Conservation (phyloP, 1,139 yeast genomes). For the Taphrina wiesneri region DNA sequence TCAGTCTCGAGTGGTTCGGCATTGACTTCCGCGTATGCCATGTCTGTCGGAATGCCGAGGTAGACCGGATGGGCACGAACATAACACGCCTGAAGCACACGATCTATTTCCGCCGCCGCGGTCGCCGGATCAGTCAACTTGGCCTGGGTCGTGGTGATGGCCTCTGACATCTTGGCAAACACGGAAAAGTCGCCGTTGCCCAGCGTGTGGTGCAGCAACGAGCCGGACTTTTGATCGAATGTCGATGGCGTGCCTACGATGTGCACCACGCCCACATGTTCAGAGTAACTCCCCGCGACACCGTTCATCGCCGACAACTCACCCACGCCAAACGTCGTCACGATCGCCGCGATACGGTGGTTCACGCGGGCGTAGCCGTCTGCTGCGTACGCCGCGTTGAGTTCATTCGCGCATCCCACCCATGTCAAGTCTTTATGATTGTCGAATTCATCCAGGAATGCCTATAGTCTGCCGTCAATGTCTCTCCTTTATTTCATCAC, state of each 20-base stretch:
- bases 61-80: constrained; percentile 74
- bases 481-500: neutral
- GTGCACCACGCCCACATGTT: constrained; percentile 74
- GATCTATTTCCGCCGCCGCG: constrained; percentile 64
- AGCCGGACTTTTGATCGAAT: constrained; percentile 48
- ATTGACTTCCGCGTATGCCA: constrained; percentile 55
- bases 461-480: neutral
- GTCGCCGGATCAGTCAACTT: constrained; percentile 54
- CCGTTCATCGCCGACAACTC: constrained; percentile 76
- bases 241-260: constrained; percentile 76
- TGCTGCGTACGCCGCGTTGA: constrained; percentile 72
- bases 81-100: constrained; percentile 59
- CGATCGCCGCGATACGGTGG: constrained; percentile 37
- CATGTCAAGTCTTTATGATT: constrained; percentile 51
- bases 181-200: constrained; percentile 60
- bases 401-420: constrained; percentile 65
- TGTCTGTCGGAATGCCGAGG: constrained; percentile 62
- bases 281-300: constrained; percentile 78
- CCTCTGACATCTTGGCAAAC: constrained; percentile 62
- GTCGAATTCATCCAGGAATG: constrained; percentile 28
- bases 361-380: constrained; percentile 71
- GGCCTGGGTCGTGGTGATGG: constrained; percentile 62
- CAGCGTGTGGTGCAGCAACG: constrained; percentile 65
- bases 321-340: constrained; percentile 53
- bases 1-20: constrained; percentile 46